Conservation (phyloP, 1,284 basidiomycete genomes). For the Leccinum fallax region DNA sequence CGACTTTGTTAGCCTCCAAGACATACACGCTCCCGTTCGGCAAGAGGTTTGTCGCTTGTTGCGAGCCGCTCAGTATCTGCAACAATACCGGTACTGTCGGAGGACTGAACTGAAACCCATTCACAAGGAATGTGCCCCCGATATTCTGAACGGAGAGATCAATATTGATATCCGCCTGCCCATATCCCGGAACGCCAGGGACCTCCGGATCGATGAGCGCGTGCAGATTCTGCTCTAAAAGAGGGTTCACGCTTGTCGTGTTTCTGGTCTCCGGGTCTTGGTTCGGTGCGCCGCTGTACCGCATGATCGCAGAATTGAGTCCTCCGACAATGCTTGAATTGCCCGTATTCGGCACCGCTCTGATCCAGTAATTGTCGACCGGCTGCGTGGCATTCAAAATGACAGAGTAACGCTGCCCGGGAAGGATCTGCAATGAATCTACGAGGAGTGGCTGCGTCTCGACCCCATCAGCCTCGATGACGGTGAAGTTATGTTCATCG, state of each 20-base stretch:
- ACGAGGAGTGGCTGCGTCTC: constrained; percentile 33
- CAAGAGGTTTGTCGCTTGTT: constrained; percentile 28
- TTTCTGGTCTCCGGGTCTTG: constrained; percentile 43
- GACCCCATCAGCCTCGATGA: constrained; percentile 47
- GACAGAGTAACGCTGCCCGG: constrained; percentile 43
- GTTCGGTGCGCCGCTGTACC: constrained; percentile 48
- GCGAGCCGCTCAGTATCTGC: constrained; percentile 41
- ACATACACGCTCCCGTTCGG: constrained; percentile 32
- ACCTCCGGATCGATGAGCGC: constrained; percentile 37
- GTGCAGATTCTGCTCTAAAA: constrained; percentile 38
- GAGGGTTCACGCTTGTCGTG: constrained; percentile 24
- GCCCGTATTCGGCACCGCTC: constrained; percentile 19
- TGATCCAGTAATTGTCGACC: constrained; percentile 42
- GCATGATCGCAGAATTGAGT: constrained; percentile 53
- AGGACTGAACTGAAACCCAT: constrained; percentile 23
- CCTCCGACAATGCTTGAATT: constrained; percentile 37
- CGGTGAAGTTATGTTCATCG: constrained; percentile 39
- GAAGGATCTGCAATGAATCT: constrained; percentile 35
- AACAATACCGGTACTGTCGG: constrained; percentile 38
- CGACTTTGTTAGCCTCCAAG: constrained; percentile 34
- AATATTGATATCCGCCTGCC: constrained; percentile 36
- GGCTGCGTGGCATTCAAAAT: constrained; percentile 40
- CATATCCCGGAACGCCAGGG: constrained; percentile 33
- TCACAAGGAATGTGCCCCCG: constrained; percentile 24
- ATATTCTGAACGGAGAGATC: constrained; percentile 18